Evolutionary conservation across 495 filamentous ascomycete species (phyloP).

Genomic region (Ascobolus immersus): DNA sequence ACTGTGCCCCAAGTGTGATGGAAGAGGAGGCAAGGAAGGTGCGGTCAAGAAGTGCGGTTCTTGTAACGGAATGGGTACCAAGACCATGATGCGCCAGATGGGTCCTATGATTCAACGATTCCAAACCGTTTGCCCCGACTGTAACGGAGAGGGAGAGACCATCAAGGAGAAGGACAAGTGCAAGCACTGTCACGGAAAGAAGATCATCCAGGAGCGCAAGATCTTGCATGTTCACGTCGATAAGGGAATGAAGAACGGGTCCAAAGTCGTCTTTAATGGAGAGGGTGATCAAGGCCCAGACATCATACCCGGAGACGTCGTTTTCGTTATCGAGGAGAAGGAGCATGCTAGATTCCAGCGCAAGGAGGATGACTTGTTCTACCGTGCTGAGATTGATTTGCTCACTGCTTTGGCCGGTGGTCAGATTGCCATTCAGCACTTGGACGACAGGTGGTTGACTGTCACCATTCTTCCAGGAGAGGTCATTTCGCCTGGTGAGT

Average conservation of each 20-base stretch:
- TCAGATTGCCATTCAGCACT: constrained; percentile 70
- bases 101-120: constrained; percentile 99
- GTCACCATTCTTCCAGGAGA: constrained; percentile 79
- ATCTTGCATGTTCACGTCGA: constrained; percentile 96
- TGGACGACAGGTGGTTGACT: constrained; percentile 87
- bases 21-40: constrained; percentile 90
- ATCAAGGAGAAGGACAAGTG: constrained; percentile 90
- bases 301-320: constrained; percentile 74
- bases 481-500: constrained; percentile 76
- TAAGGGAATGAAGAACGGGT: constrained; percentile 71
- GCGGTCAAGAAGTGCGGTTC: constrained; percentile 73
- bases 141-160: constrained; percentile 85
- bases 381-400: constrained; percentile 83
- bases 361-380: constrained; percentile 89
- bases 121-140: constrained; percentile 97
- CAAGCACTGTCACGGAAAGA: constrained; percentile 86
- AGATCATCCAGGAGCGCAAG: constrained; percentile 90
- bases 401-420: constrained; percentile 86
- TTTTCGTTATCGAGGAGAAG: constrained; percentile 97
- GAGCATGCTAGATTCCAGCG: constrained; percentile 84
- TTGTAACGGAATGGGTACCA: constrained; percentile 88
- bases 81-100: constrained; percentile 99
- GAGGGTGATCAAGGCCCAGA: constrained; percentile 94
- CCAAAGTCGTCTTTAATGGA: constrained; percentile 85
- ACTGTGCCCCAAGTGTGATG: constrained; percentile 85